These are phyloP conservation scores for Aspergillus calidoustus DNA, from an alignment of 2,329 filamentous ascomycete genomes.

Conservation along the genomic window DNA sequence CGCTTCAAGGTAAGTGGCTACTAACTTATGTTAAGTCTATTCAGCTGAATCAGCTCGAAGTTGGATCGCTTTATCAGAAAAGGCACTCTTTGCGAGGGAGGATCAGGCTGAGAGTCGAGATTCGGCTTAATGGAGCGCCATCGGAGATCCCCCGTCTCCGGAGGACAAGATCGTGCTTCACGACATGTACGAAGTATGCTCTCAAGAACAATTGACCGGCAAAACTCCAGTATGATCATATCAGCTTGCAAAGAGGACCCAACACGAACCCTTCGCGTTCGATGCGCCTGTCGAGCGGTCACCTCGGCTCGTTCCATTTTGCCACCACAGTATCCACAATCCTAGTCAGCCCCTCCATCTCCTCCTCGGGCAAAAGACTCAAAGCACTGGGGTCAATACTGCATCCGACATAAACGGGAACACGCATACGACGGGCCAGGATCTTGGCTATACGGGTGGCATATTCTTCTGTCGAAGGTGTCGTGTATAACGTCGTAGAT, in stretches of 20 bases:
- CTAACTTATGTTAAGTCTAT: neutral
- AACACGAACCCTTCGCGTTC: neutral
- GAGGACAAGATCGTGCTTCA: neutral
- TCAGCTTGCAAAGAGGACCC: neutral
- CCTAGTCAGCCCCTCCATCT: conserved; percentile 83
- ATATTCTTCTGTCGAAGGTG: conserved; percentile 81
- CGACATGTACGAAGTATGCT: no score
- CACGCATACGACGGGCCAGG: conserved; percentile 71
- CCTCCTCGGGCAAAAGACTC: conserved; percentile 85
- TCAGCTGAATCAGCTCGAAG: neutral
- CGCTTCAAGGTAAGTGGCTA: conserved; percentile 7
- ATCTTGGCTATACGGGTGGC: conserved; percentile 83
- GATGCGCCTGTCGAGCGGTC: neutral
- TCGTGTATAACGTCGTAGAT: conserved; percentile 75
- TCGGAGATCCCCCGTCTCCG: neutral
- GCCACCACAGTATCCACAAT: conserved; percentile 72
- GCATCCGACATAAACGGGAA: conserved; percentile 88
- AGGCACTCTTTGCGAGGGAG: neutral
- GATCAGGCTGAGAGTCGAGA: neutral
- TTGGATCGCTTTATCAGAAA: neutral
- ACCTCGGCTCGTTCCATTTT: conserved; percentile 42
- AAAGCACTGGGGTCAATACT: conserved; percentile 78
- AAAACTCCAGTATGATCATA: neutral
- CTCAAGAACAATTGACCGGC: neutral
- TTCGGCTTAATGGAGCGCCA: neutral